Evolutionary conservation across 2,329 filamentous ascomycete species (phyloP).

Genomic region (Hypoxylon sp.): DNA sequence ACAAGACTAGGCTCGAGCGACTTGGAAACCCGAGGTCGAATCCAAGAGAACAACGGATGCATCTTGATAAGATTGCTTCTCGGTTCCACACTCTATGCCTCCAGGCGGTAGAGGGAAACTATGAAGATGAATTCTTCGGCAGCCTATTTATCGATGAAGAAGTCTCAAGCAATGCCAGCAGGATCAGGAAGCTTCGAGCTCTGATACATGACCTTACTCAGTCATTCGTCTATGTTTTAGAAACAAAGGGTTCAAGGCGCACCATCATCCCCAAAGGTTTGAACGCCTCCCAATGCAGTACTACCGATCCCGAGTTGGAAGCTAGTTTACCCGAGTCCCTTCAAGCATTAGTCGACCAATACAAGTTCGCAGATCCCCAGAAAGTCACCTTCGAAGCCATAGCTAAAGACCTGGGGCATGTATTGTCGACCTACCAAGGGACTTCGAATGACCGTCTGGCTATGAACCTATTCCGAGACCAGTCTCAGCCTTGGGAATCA

Average conservation of each 20-base stretch:
- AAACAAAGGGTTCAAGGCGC: conserved; percentile 50
- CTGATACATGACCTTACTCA: conserved; percentile 54
- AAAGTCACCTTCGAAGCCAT: conserved; percentile 40
- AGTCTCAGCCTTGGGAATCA: conserved; percentile 57
- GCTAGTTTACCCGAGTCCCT: conserved; percentile 51
- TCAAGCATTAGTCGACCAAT: conserved; percentile 50
- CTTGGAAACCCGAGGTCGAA: conserved; percentile 51
- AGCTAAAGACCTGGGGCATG: conserved; percentile 50
- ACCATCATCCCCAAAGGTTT: conserved; percentile 36
- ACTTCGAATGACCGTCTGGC: conserved; percentile 56
- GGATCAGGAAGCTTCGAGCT: conserved; percentile 52
- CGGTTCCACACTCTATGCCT: conserved; percentile 57
- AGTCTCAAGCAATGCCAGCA: conserved; percentile 38
- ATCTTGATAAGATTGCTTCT: conserved; percentile 57
- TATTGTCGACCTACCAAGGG: conserved; percentile 58
- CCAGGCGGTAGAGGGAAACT: conserved; percentile 59
- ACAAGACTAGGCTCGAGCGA: conserved; percentile 37
- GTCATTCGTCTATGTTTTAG: conserved; percentile 51
- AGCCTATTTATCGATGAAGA: conserved; percentile 32
- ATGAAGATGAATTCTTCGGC: conserved; percentile 59
- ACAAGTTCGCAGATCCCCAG: conserved; percentile 52
- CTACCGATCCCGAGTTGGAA: neutral
- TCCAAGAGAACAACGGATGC: conserved; percentile 51
- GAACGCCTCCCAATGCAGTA: neutral
- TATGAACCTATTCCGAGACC: conserved; percentile 58